phyloP scores from a whole-genome alignment of 371 early-diverging fungal species.

The Umbelopsis sp. region DNA sequence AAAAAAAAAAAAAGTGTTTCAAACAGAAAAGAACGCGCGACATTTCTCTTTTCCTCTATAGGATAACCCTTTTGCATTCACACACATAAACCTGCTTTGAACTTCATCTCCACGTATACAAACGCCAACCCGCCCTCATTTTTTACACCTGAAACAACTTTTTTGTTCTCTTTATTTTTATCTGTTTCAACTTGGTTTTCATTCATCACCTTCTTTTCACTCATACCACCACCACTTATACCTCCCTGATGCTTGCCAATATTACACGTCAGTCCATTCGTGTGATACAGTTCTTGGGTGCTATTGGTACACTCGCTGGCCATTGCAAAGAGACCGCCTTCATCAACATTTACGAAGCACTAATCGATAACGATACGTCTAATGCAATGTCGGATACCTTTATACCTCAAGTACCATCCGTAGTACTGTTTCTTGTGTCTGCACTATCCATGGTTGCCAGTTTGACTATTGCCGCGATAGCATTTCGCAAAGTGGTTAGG shows the following conservation, averaged over 20 bases:
- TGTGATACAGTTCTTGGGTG: neutral
- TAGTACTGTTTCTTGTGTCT: neutral
- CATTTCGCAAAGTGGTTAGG: neutral
- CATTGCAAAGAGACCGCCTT: neutral
- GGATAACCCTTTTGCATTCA: too few species aligned
- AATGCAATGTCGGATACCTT: neutral
- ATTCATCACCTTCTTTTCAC: neutral
- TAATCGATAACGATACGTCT: neutral
- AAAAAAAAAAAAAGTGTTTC: neutral
- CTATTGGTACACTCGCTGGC: neutral
- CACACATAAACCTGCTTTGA: neutral
- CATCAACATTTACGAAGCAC: neutral
- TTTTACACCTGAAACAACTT: neutral
- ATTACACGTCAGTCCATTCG: neutral
- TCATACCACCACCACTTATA: neutral
- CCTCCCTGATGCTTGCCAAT: neutral
- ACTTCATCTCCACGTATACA: neutral
- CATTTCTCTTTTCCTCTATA: neutral
- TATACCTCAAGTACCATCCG: neutral
- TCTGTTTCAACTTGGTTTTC: neutral
- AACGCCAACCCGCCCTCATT: neutral
- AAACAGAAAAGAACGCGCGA: neutral
- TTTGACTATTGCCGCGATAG: neutral
- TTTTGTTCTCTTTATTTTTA: neutral
- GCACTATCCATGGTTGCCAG: neutral